phyloP scores from a whole-genome alignment of 2,329 filamentous ascomycete species.

The Ceratocystis ficicola region DNA sequence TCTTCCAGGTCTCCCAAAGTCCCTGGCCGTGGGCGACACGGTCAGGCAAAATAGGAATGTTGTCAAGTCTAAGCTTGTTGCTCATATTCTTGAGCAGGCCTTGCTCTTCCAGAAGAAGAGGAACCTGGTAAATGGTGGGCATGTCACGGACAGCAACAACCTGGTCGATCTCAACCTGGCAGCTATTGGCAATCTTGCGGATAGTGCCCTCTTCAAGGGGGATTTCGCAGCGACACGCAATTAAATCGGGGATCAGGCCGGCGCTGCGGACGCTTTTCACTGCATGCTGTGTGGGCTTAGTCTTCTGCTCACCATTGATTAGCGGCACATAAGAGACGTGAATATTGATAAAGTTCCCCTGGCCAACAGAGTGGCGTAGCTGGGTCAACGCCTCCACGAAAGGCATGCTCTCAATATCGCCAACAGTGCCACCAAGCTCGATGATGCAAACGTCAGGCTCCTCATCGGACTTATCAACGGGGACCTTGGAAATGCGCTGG shows the following conservation, averaged over 20 bases:
- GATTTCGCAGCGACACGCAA: conserved; percentile 81
- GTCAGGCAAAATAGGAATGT: conserved; percentile 39
- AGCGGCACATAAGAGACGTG: conserved; percentile 81
- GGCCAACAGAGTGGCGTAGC: conserved; percentile 58
- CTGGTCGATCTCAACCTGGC: conserved; percentile 73
- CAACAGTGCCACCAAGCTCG: conserved; percentile 45
- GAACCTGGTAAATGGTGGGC: conserved; percentile 84
- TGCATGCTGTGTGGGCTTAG: conserved; percentile 88
- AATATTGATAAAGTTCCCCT: conserved; percentile 75
- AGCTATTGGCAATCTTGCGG: conserved; percentile 78
- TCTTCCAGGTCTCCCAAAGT: conserved; percentile 72
- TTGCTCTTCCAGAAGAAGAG: conserved; percentile 78
- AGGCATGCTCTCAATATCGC: conserved; percentile 76
- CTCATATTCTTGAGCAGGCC: conserved; percentile 57
- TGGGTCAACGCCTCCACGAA: conserved; percentile 82
- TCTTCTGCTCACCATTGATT: conserved; percentile 64
- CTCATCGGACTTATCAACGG: conserved; percentile 71
- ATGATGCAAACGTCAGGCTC: conserved; percentile 84
- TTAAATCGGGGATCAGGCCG: conserved; percentile 61
- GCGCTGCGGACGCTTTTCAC: conserved; percentile 74
- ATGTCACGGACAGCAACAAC: conserved; percentile 86
- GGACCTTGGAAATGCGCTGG: conserved; percentile 68
- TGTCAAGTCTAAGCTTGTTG: conserved; percentile 52
- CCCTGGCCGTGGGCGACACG: conserved; percentile 49
- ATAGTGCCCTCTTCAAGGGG: conserved; percentile 62